Conservation (phyloP, 1,284 basidiomycete species). For the Sphagnurus paluster region DNA sequence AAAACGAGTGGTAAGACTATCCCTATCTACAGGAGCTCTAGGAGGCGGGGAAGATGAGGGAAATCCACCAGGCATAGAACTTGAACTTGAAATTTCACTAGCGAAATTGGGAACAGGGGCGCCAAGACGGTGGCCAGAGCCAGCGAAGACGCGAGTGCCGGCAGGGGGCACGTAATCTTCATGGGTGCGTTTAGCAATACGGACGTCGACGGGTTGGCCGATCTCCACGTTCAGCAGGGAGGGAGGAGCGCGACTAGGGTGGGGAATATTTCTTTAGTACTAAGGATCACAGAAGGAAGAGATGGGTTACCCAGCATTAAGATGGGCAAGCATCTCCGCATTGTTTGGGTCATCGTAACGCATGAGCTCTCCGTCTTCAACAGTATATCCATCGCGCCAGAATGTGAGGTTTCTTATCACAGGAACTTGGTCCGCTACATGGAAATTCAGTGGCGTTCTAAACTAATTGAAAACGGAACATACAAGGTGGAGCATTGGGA, state of each 20-base stretch:
- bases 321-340: constrained; percentile 71
- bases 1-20: constrained; percentile 59
- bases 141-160: constrained; percentile 59
- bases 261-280: too few species aligned
- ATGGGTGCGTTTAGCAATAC: constrained; percentile 71
- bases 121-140: constrained; percentile 84
- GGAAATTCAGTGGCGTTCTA: neutral
- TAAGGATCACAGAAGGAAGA: too few species aligned
- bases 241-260: constrained; percentile 62
- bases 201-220: constrained; percentile 87
- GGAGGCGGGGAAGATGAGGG: constrained; percentile 28
- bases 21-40: constrained; percentile 26
- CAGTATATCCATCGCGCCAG: constrained; percentile 93
- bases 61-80: constrained; percentile 61
- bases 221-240: constrained; percentile 74
- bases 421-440: constrained; percentile 44
- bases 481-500: constrained; percentile 42
- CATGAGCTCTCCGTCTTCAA: constrained; percentile 89
- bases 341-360: constrained; percentile 84
- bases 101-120: constrained; percentile 40
- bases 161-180: constrained; percentile 73
- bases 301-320: constrained; percentile 80
- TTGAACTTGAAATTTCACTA: constrained; percentile 14
- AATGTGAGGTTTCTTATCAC: constrained; percentile 84
- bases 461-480: neutral